These are phyloP conservation scores for Rubroboletus satanas DNA, from an alignment of 768 basidiomycete genomes.

Conservation along the genomic window DNA sequence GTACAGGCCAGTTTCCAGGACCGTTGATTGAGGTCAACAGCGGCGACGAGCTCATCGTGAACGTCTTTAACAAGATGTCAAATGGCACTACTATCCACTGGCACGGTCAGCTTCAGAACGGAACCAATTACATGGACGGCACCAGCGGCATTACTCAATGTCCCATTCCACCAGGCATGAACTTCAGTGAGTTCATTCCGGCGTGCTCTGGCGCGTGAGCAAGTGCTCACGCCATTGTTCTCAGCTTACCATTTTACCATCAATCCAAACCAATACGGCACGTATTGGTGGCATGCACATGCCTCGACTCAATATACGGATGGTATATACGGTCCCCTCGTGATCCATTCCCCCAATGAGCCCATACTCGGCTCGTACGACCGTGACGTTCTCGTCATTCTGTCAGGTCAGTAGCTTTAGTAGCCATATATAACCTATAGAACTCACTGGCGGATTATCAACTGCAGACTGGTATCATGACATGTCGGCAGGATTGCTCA, in stretches of 20 bases:
- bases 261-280: slow-evolving; percentile 39
- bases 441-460: background rate
- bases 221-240: background rate
- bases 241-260: slow-evolving; percentile 39
- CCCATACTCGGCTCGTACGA: slow-evolving; percentile 35
- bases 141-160: slow-evolving; percentile 47
- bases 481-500: slow-evolving; percentile 28
- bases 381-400: slow-evolving; percentile 35
- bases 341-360: slow-evolving; percentile 41
- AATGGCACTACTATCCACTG: slow-evolving; percentile 35
- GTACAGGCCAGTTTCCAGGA: slow-evolving; percentile 33
- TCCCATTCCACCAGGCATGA: slow-evolving; percentile 49
- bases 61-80: slow-evolving; percentile 31
- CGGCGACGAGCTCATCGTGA: slow-evolving; percentile 33
- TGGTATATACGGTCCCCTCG: slow-evolving; percentile 45
- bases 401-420: slow-evolving; percentile 30
- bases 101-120: slow-evolving; percentile 39
- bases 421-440: background rate
- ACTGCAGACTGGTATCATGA: slow-evolving; percentile 33
- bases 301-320: slow-evolving; percentile 43
- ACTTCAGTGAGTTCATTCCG: slow-evolving; percentile 28
- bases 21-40: slow-evolving; percentile 35
- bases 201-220: background rate
- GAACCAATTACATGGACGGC: slow-evolving; percentile 49
- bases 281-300: slow-evolving; percentile 48